Conservation (phyloP, 2,329 filamentous ascomycete genomes). For the Pseudogymnoascus sp. region DNA sequence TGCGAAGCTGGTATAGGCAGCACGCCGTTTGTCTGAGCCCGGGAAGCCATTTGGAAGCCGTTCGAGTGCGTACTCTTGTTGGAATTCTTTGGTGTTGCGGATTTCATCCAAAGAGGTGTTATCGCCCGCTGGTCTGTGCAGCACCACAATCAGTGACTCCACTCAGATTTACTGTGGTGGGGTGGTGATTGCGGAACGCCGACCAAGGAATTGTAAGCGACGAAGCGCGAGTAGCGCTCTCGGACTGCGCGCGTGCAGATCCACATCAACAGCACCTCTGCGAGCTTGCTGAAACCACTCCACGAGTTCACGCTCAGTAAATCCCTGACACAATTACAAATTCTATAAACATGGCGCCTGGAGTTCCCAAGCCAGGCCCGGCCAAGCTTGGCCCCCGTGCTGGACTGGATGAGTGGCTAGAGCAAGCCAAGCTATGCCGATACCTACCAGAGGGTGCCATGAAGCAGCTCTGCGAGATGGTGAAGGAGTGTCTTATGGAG, state of each 20-base stretch:
- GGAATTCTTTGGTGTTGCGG: not conserved
- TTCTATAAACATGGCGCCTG: slow-evolving; percentile 13
- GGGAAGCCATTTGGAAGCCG: slow-evolving; percentile 14
- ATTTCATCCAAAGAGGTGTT: not conserved
- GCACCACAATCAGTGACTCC: slow-evolving; percentile 4
- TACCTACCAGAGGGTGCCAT: slow-evolving; percentile 93
- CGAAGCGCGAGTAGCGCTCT: slow-evolving; percentile 8
- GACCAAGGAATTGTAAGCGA: slow-evolving; percentile 8
- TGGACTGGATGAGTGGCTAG: slow-evolving; percentile 90
- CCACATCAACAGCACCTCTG: slow-evolving; percentile 5
- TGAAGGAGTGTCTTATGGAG: slow-evolving; percentile 99
- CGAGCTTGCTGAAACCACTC: not conserved
- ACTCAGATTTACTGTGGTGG: not conserved
- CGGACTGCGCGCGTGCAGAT: slow-evolving; percentile 7
- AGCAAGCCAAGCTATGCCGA: slow-evolving; percentile 93
- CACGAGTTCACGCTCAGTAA: slow-evolving; percentile 4
- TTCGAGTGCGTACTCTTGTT: not conserved
- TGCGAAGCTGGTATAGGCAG: slow-evolving; percentile 42
- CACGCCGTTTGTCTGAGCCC: slow-evolving; percentile 42
- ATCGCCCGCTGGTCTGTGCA: slow-evolving; percentile 8
- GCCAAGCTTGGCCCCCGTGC: slow-evolving; percentile 77
- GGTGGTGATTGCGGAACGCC: not conserved
- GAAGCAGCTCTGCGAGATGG: slow-evolving; percentile 98
- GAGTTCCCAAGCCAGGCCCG: slow-evolving; percentile 82
- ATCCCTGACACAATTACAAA: not conserved